A percentile compares a stretch with the other conserved stretches of the same genome.
These are phyloP conservation scores for Rostrohypoxylon terebratum DNA, from an alignment of 495 filamentous ascomycete genomes.

Conservation along the genomic window DNA sequence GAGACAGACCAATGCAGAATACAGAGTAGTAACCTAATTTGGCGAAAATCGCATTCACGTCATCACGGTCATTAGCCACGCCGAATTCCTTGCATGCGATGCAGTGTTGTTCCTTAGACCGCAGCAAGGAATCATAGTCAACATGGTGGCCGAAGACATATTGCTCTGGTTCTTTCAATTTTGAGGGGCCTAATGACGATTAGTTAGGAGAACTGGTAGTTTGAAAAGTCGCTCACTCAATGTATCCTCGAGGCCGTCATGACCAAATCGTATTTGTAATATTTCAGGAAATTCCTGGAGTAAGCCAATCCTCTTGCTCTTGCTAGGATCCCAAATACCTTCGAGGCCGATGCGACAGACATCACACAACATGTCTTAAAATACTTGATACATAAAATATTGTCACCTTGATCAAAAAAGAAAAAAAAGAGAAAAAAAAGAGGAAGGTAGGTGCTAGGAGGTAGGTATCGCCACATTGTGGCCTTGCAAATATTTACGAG, in stretches of 20 bases:
- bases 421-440: too few species aligned
- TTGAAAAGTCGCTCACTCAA: neutral
- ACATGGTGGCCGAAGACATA: conserved; percentile 43
- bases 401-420: neutral
- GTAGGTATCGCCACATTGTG: neutral
- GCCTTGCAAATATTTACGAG: too few species aligned
- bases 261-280: conserved; percentile 5
- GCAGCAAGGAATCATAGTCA: conserved; percentile 29
- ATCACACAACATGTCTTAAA: conserved; percentile 40
- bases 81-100: conserved; percentile 27
- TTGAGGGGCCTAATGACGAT: neutral
- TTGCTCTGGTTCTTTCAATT: conserved; percentile 27
- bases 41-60: conserved; percentile 24
- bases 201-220: neutral
- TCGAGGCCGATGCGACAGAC: conserved; percentile 43
- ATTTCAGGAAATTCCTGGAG: conserved; percentile 34
- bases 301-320: conserved; percentile 34
- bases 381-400: neutral
- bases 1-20: neutral
- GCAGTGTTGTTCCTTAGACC: conserved; percentile 10
- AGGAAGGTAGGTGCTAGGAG: too few species aligned
- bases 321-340: conserved; percentile 39
- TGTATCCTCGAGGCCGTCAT: conserved; percentile 11
- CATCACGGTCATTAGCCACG: conserved; percentile 6
- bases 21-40: conserved; percentile 35